Percentiles rank a stretch among this genome's conserved stretches.
These are phyloP conservation scores for Penstemon davidsonii DNA, from an alignment of 257 asterid species.

Conservation along the genomic window DNA sequence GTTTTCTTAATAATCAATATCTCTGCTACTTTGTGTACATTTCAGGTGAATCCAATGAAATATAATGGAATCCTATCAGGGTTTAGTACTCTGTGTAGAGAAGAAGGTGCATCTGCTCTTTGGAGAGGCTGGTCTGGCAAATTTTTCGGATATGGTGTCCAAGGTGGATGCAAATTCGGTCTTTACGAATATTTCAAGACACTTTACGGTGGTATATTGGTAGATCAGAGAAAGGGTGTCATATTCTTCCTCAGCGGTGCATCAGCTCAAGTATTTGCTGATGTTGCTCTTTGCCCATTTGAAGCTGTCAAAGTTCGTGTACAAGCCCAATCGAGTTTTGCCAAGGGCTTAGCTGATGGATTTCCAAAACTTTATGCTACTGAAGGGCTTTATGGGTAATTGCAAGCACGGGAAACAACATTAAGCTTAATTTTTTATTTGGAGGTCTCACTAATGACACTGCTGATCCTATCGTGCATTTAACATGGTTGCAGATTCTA, in stretches of 20 bases:
- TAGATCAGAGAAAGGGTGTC: slow-evolving; percentile 48
- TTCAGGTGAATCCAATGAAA: slow-evolving; percentile 65
- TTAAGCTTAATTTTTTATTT: neutral
- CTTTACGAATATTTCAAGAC: slow-evolving; percentile 73
- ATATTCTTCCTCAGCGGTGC: slow-evolving; percentile 73
- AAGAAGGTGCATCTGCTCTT: slow-evolving; percentile 63
- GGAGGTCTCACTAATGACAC: slow-evolving; percentile 10
- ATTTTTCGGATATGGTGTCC: slow-evolving; percentile 66
- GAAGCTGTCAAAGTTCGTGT: slow-evolving; percentile 79
- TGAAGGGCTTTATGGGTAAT: slow-evolving; percentile 65
- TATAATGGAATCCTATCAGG: slow-evolving; percentile 63
- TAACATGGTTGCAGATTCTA: slow-evolving; percentile 50
- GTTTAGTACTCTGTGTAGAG: slow-evolving; percentile 57
- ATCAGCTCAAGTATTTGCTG: slow-evolving; percentile 79
- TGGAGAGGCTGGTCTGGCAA: slow-evolving; percentile 91
- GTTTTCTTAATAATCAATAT: slow-evolving; percentile 1
- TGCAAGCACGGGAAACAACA: neutral
- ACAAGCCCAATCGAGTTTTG: slow-evolving; percentile 56
- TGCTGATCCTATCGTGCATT: slow-evolving; percentile 16
- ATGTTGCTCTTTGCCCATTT: slow-evolving; percentile 75
- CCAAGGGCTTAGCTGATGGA: slow-evolving; percentile 68
- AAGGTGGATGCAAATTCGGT: slow-evolving; percentile 74
- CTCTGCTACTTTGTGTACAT: slow-evolving; percentile 18
- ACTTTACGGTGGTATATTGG: slow-evolving; percentile 49
- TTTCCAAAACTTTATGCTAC: slow-evolving; percentile 60